Evolutionary conservation across 1,284 basidiomycete genomes (phyloP).

Genomic region (Marasmius sp.): DNA sequence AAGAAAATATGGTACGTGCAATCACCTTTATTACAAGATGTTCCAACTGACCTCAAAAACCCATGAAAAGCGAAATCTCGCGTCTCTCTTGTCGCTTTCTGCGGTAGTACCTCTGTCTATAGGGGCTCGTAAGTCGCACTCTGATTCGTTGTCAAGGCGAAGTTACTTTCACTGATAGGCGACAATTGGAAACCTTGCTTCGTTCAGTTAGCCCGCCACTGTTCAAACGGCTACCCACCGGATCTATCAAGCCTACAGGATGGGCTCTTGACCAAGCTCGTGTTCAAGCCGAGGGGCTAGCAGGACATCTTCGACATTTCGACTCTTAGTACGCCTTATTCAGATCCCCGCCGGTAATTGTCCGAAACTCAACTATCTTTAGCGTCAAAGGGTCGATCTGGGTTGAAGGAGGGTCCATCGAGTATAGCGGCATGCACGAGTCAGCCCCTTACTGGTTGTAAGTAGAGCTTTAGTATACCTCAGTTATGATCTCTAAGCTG

Average conservation of each 20-base stretch:
- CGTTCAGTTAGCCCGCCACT: slow-evolving; percentile 28
- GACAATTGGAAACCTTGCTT: not conserved
- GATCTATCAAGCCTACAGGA: slow-evolving; percentile 35
- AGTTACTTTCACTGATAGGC: not conserved
- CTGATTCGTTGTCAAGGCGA: not conserved
- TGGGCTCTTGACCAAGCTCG: slow-evolving; percentile 38
- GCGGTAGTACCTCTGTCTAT: not conserved
- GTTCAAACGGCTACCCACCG: slow-evolving; percentile 31
- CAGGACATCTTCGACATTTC: slow-evolving; percentile 36
- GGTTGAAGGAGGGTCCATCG: slow-evolving; percentile 39
- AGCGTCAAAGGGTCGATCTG: slow-evolving; percentile 41
- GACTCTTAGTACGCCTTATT: slow-evolving; percentile 30
- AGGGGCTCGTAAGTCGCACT: not conserved
- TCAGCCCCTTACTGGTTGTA: slow-evolving; percentile 43
- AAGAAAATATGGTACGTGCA: no score
- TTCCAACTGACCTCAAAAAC: no score
- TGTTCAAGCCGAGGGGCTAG: slow-evolving; percentile 38
- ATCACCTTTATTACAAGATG: no score
- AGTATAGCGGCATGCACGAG: slow-evolving; percentile 43
- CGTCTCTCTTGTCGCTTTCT: no score
- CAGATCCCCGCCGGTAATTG: not conserved
- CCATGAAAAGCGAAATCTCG: no score
- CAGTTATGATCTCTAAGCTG: not conserved
- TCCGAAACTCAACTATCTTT: not conserved
- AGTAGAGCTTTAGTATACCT: slow-evolving; percentile 11